Percentiles rank a stretch among this genome's conserved stretches.
Conservation (phyloP, 768 basidiomycete genomes). For the Russula olivacea region DNA sequence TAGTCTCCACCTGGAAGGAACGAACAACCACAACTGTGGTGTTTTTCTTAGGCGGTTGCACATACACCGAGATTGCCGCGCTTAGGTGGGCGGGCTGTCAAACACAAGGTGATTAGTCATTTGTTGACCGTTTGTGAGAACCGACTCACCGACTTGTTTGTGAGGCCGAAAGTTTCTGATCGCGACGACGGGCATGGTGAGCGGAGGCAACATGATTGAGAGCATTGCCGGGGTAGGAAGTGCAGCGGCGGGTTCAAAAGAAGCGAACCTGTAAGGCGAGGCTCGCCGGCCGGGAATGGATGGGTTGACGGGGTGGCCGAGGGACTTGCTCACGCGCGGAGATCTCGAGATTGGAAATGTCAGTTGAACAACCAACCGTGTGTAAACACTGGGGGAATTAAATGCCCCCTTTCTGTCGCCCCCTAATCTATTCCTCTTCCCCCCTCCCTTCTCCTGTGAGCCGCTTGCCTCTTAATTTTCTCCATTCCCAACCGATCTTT, state of each 20-base stretch:
- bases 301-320: conserved; percentile 14
- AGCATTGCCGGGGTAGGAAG: conserved; percentile 49
- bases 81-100: conserved; percentile 87
- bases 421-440: conserved; percentile 26
- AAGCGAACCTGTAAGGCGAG: conserved; percentile 38
- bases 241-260: conserved; percentile 36
- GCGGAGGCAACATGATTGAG: conserved; percentile 66
- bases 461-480: not conserved
- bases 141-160: conserved; percentile 6
- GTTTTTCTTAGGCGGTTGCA: conserved; percentile 96
- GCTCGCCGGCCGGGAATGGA: not conserved
- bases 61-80: conserved; percentile 95
- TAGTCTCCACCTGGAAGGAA: conserved; percentile 38
- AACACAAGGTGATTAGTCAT: conserved; percentile 54
- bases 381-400: conserved; percentile 24
- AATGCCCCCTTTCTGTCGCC: conserved; percentile 29
- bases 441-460: conserved; percentile 8
- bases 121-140: not conserved
- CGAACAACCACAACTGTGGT: conserved; percentile 79
- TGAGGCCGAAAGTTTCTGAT: conserved; percentile 83
- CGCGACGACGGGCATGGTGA: conserved; percentile 88
- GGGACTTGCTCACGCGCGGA: conserved; percentile 17
- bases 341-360: conserved; percentile 26
- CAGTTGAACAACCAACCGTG: conserved; percentile 17
- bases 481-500: not conserved